Evolutionary conservation across 2,329 filamentous ascomycete genomes (phyloP), one percentile per base, ranked within the genome.

Genomic region (Botryotinia convoluta): DNA sequence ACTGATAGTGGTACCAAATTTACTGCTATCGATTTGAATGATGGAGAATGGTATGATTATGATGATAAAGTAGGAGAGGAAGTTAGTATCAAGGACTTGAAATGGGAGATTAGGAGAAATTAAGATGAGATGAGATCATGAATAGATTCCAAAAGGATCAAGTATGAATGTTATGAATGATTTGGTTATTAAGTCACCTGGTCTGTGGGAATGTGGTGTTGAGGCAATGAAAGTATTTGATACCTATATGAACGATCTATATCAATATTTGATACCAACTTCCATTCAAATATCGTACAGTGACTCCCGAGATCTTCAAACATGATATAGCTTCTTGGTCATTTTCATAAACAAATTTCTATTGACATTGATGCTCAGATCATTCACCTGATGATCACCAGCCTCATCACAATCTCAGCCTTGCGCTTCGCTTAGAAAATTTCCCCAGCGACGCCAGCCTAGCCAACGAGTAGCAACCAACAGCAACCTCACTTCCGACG

Each of bases 11-110:
- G 86, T 16, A 96, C 93, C 59, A 93, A 93, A 79, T 99, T 99
- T 80, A 86, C 89, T 0, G 89, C 84, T 8, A 92, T 98, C 71
- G 95, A 98, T 77, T 84, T 99, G 72, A 85, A 86, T 0, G 96
- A 99, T 42, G 95, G 93, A 39, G 96, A 99, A 79, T 99, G 96
- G 96, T 99, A 92, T 82, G 95, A 98, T 79, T 99, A 98, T 79
- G 95, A 98, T 78, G 95, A 98, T 84, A 98, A 98, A 85, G 88
- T 93, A 0, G 88, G 91, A 0, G 93, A 97, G 68, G 95, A 98
- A 82, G 95, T 98, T 64, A 96, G 93, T 82, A 94, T 98, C 81
- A 95, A 94, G 81, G 93, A 96, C 44, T 83, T 97, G 72, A 93
- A 89, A 75, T 99, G 94, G 94, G 91, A 94, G 77, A 92, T 99